phyloP scores from a whole-genome alignment of 2,329 filamentous ascomycete species.

The Rosellinia necatrix region DNA sequence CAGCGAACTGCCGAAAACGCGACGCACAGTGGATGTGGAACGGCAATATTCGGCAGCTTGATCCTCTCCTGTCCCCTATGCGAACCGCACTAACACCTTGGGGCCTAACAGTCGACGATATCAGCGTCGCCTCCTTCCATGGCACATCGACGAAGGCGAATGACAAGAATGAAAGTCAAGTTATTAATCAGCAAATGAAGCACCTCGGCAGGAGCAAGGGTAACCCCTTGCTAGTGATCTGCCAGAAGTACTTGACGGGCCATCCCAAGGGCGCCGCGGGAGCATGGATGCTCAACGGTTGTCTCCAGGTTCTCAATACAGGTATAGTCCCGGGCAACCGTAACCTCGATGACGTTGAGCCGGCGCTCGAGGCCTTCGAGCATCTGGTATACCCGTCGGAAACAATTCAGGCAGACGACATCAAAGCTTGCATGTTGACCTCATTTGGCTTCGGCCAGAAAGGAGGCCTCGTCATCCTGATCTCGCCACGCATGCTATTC shows the following conservation, averaged over 20 bases:
- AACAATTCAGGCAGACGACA: not conserved
- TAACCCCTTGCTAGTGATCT: constrained; percentile 1
- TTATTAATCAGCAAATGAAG: not conserved
- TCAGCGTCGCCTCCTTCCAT: constrained; percentile 96
- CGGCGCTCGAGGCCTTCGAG: not conserved
- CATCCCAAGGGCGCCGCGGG: not conserved
- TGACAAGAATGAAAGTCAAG: constrained; percentile 65
- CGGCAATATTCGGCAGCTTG: constrained; percentile 98
- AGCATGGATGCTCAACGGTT: constrained; percentile 1
- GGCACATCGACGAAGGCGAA: constrained; percentile 98
- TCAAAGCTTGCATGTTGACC: not conserved
- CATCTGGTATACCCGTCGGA: not conserved
- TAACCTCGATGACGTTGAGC: not conserved
- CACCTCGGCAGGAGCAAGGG: not conserved
- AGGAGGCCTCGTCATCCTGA: not conserved
- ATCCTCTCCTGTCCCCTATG: constrained; percentile 88
- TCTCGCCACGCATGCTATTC: not conserved
- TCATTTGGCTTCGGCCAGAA: constrained; percentile 1
- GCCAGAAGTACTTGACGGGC: not conserved
- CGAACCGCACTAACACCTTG: constrained; percentile 95
- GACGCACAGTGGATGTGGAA: constrained; percentile 90
- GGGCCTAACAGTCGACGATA: constrained; percentile 95
- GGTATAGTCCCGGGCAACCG: not conserved
- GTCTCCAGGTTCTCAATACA: not conserved
- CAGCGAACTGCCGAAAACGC: constrained; percentile 87